Evolutionary conservation across 2,329 filamentous ascomycete genomes (phyloP), one percentile per base, ranked within the genome.

Genomic region (Neocatenulostroma microsporum): DNA sequence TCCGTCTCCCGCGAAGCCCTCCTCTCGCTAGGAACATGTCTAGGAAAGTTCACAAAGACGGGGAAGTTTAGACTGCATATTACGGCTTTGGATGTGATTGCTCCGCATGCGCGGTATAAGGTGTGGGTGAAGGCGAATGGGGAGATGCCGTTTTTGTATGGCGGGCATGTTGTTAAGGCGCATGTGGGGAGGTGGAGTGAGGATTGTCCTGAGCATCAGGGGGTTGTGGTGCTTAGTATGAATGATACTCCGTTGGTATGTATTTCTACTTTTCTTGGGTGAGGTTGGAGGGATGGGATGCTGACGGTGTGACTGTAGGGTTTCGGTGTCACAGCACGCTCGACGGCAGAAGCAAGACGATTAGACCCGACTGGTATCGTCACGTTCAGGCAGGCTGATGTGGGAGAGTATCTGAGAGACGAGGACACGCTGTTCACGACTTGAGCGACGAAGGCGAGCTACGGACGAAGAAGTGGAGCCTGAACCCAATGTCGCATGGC

Each of bases 61-160:
- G 86, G 87, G 46, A 95, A 96, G 63, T 96, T 98, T 69, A 73
- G 89, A 36, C 72, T 98, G 37, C 88, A 95, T 67, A 84, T 96
- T 57, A 96, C 89, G 2, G 84, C 76, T n/a, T 72, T 98, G 40
- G 82, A 87, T 46, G 76, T 95, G 46, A 82, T 98, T 48, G 84
- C 88, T 39, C 82, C 85, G 48, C 86, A 95, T 62, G 89, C 89
- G 29, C 74, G 91, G 41, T 94, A 94, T 68, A 96, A 96, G 76
- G 80, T 96, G 51, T 96, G 88, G 87, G 81, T 98, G 50, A 93
- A 93, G 66, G 76, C 80, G 41, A 96, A 96, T 64, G 91, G 91
- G 49, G 88, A 93, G 56, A 94, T 95, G 87, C 89, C 91, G 1
- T 96, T 94, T 62, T 67, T 98, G 30, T 98, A 96, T 64, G 91